A percentile compares a stretch with the other conserved stretches of the same genome.
Evolutionary conservation across 192 early-diverging fungal genomes (phyloP).

Genomic region (Coemansia aciculifera): DNA sequence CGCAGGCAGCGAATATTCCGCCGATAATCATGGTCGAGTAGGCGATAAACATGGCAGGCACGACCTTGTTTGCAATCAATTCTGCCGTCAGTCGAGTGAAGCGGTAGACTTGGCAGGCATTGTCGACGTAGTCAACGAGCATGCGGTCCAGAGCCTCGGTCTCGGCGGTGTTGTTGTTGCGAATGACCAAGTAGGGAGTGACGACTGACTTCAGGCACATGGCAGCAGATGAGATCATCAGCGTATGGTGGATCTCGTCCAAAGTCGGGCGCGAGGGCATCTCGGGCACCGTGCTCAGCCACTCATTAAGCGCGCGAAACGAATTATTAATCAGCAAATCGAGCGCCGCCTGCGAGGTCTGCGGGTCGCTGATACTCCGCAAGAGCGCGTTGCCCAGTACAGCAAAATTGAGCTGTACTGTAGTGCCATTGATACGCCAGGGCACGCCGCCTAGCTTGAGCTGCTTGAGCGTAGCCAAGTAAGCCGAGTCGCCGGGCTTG

Average conservation of each 20-base stretch:
- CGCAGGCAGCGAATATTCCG: conserved; percentile 43
- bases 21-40: conserved; percentile 41
- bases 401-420: conserved; percentile 48
- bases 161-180: neutral
- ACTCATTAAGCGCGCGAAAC: conserved; percentile 28
- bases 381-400: conserved; percentile 44
- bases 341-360: conserved; percentile 23
- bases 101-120: conserved; percentile 19
- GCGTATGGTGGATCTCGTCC: conserved; percentile 32
- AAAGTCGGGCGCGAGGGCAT: conserved; percentile 19
- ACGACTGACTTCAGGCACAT: conserved; percentile 38
- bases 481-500: conserved; percentile 38
- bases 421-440: conserved; percentile 39
- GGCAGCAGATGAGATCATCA: conserved; percentile 35
- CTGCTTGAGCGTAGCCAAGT: conserved; percentile 28
- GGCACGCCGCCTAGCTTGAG: conserved; percentile 34
- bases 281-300: conserved; percentile 31
- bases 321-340: conserved; percentile 33
- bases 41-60: conserved; percentile 46
- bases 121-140: conserved; percentile 30
- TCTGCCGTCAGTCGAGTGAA: conserved; percentile 10
- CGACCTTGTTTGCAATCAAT: conserved; percentile 16
- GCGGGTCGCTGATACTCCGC: conserved; percentile 40
- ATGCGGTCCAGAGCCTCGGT: conserved; percentile 6
- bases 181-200: conserved; percentile 40